Percentiles rank a stretch among this genome's conserved stretches.
Evolutionary conservation across 768 basidiomycete genomes (phyloP).

Genomic region (Amanita exitialis): DNA sequence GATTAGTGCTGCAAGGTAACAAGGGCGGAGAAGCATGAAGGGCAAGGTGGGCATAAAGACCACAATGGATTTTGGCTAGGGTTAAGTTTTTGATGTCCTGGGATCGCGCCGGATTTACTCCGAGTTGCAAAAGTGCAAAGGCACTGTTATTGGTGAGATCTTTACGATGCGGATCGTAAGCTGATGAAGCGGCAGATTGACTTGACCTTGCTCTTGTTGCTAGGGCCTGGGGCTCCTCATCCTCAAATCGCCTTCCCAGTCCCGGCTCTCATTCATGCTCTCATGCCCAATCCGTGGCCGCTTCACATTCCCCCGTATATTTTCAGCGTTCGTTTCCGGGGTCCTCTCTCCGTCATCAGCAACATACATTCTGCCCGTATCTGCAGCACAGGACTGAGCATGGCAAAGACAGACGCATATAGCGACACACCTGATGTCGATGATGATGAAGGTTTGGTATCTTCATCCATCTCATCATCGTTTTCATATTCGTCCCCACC

Average conservation of each 20-base stretch:
- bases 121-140: neutral
- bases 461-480: conserved; percentile 15
- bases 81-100: neutral
- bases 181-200: no score
- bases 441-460: conserved; percentile 7
- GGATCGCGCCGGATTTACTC: neutral
- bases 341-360: conserved; percentile 14
- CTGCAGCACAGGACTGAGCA: neutral
- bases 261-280: neutral
- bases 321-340: conserved; percentile 12
- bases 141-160: neutral
- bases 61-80: neutral
- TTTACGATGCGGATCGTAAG: neutral
- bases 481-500: conserved; percentile 13
- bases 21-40: neutral
- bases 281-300: neutral
- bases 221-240: conserved; percentile 14
- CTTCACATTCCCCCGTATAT: neutral
- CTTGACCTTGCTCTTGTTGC: neutral
- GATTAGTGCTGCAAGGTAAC: neutral
- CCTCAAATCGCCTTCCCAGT: conserved; percentile 10
- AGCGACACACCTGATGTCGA: conserved; percentile 7
- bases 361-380: neutral
- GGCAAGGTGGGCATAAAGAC: neutral
- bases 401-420: neutral